Evolutionary conservation across 768 basidiomycete species (phyloP), one percentile per base, ranked within the genome.

Genomic region (Amanita molliuscula): DNA sequence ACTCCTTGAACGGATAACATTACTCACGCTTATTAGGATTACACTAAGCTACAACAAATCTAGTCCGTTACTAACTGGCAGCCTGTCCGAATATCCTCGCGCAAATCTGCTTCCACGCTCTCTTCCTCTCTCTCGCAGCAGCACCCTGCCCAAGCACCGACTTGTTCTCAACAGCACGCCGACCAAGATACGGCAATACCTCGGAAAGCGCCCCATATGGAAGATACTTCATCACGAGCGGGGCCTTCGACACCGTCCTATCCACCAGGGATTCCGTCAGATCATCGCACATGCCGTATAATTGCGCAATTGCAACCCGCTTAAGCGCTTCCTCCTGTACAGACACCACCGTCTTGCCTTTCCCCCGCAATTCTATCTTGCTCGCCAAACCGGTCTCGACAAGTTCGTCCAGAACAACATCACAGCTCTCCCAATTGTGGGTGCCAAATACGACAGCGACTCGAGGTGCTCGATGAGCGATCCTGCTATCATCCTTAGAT

Each of bases 91-190:
- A 16, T 18, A 35, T 16, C 21, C 41, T 50, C 20, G 42, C 68
- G 67, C 73, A 65, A 35, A 89, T 74, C 58, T 79, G 77, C 9
- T 59, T 60, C 40, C 73, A 74, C 2, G 82, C 80, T 26, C 79
- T 62, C 51, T 62, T 63, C 20, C 84, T 68, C 62, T 90, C 88
- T 20, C 71, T 70, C 2, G 66, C 64, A 0, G 90, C 89, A 10
- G 73, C 79, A 1, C 84, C 86, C 16, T 76, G 70, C 13, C 84
- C 86, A 23, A 97, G 76, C 2, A 96, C 74, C 0, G 84, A 83
- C 65, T 91, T 94, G 70, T 97, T 96, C 79, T 96, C 93, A 40
- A 92, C 82, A 0, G 92, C 93, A 13, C 94, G 74, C 28, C 92
- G 76, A 35, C 84, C 76, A 7, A 96, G 76, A 62, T 95, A 97